Conservation (phyloP, 225 moss, liverwort and hornwort genomes). For the Polytrichum formosum region DNA sequence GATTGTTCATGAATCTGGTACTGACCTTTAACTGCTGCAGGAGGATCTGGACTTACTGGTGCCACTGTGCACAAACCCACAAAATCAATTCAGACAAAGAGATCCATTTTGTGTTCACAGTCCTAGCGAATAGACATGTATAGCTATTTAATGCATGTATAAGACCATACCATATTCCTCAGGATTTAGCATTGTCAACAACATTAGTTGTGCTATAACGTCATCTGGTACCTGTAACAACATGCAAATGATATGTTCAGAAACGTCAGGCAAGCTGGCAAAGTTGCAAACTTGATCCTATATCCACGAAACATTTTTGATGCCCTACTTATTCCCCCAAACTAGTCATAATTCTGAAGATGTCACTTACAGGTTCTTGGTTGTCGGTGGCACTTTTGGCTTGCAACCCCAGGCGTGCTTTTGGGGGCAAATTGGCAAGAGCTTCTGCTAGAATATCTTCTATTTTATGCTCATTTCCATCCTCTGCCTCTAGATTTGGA, state of each 20-base stretch:
- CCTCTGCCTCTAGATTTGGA: not conserved
- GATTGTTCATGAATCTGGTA: not conserved
- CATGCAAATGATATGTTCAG: too few relatives aligned
- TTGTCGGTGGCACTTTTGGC: conserved; percentile 39
- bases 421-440: conserved; percentile 14
- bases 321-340: not conserved
- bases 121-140: too few relatives aligned
- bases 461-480: not conserved
- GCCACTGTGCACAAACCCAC: conserved; percentile 9
- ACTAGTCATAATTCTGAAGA: too few relatives aligned
- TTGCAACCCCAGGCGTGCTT: conserved; percentile 34
- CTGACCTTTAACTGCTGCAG: conserved; percentile 9
- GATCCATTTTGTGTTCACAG: too few relatives aligned
- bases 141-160: not conserved
- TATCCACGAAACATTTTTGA: too few relatives aligned
- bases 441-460: not conserved
- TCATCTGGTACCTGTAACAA: conserved; percentile 39
- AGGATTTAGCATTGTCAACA: conserved; percentile 43
- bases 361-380: conserved; percentile 12
- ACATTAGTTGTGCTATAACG: conserved; percentile 29
- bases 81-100: not conserved
- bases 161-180: conserved; percentile 39
- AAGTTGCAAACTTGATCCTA: too few relatives aligned
- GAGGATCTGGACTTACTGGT: conserved; percentile 1
- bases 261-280: too few relatives aligned